A percentile compares a stretch with the other conserved stretches of the same genome.
Evolutionary conservation across 768 basidiomycete species (phyloP).

Genomic region (Artomyces pyxidatus): DNA sequence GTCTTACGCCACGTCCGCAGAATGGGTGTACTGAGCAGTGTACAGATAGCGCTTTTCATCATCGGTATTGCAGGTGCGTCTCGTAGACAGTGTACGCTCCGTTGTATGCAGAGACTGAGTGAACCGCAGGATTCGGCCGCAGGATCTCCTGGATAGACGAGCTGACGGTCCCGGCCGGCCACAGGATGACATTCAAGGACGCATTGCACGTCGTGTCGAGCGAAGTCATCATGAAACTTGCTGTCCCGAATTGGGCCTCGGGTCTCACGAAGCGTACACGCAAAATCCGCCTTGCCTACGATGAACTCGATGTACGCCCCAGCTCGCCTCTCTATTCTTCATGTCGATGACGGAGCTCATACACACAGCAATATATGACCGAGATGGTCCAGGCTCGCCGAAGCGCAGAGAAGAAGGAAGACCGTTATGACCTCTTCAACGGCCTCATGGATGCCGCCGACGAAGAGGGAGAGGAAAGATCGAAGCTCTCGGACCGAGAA

Average conservation of each 20-base stretch:
- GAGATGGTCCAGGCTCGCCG: slow-evolving; percentile 19
- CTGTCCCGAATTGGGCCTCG: slow-evolving; percentile 33
- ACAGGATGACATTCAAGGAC: slow-evolving; percentile 40
- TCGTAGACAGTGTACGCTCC: too few species aligned
- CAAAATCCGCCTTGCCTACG: slow-evolving; percentile 28
- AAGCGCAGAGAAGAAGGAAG: slow-evolving; percentile 10
- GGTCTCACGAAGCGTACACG: slow-evolving; percentile 27
- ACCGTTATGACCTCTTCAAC: slow-evolving; percentile 21
- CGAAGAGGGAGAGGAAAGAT: slow-evolving; percentile 11
- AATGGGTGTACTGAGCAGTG: neutral
- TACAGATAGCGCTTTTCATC: slow-evolving; percentile 45
- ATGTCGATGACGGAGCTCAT: slow-evolving; percentile 3
- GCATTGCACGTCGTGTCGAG: slow-evolving; percentile 38
- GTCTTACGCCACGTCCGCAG: slow-evolving; percentile 23
- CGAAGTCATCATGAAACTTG: slow-evolving; percentile 29
- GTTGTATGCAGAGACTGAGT: neutral
- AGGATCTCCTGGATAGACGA: slow-evolving; percentile 41
- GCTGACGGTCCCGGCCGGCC: slow-evolving; percentile 31
- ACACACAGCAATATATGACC: slow-evolving; percentile 18
- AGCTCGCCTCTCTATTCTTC: neutral
- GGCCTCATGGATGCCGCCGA: slow-evolving; percentile 17
- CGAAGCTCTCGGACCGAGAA: slow-evolving; percentile 17
- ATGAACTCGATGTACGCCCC: slow-evolving; percentile 33
- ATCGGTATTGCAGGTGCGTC: slow-evolving; percentile 38
- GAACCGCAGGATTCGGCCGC: slow-evolving; percentile 36